These are phyloP conservation scores for Vicia sativa DNA, from an alignment of 306 rosid species.

Conservation along the genomic window DNA sequence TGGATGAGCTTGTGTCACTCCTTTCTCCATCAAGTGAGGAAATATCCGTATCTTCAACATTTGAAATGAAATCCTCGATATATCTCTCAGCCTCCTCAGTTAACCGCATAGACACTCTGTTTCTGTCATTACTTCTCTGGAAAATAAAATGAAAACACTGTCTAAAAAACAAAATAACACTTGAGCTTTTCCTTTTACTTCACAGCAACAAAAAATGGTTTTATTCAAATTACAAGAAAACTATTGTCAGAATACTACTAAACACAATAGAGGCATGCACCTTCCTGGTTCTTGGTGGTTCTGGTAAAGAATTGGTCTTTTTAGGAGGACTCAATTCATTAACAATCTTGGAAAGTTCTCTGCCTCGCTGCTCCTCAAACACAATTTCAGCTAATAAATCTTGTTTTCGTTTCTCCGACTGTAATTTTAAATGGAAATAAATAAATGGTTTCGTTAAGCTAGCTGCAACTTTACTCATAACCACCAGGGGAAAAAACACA, in stretches of 20 bases:
- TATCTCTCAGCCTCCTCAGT: slow-evolving; percentile 90
- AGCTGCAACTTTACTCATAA: not conserved
- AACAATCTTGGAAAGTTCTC: slow-evolving; percentile 70
- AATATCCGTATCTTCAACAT: slow-evolving; percentile 92
- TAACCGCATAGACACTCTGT: slow-evolving; percentile 69
- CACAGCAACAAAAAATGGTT: slow-evolving; percentile 14
- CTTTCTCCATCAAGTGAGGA: slow-evolving; percentile 96
- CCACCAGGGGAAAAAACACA: not conserved
- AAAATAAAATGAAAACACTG: slow-evolving; percentile 22
- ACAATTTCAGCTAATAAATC: slow-evolving; percentile 77
- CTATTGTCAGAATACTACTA: slow-evolving; percentile 13
- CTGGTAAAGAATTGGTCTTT: slow-evolving; percentile 47
- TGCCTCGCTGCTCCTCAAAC: slow-evolving; percentile 81
- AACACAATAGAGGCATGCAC: slow-evolving; percentile 45
- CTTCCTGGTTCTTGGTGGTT: slow-evolving; percentile 64
- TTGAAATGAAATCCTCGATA: slow-evolving; percentile 95
- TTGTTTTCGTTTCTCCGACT: slow-evolving; percentile 87
- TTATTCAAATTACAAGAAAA: slow-evolving; percentile 30
- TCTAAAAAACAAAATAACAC: slow-evolving; percentile 18
- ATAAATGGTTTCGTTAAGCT: not conserved
- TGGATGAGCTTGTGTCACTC: slow-evolving; percentile 88
- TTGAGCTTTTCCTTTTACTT: slow-evolving; percentile 19
- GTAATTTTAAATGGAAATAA: slow-evolving; percentile 33
- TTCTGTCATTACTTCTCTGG: slow-evolving; percentile 84
- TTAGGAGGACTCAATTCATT: slow-evolving; percentile 64